Conservation (phyloP, 164 flowering plant genomes). For the Dillenia turbinata region DNA sequence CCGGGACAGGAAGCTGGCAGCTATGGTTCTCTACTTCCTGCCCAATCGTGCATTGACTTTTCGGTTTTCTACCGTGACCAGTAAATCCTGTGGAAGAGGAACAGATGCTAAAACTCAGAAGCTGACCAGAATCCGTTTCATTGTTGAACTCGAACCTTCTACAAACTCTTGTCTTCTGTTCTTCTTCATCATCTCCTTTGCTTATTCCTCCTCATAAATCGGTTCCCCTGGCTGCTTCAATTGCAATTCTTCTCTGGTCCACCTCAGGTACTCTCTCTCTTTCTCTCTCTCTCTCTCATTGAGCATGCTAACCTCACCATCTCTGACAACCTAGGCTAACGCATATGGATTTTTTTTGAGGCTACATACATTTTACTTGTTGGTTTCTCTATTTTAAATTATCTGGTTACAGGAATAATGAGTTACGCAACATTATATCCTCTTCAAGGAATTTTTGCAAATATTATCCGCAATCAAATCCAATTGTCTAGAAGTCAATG, state of each 20-base stretch:
- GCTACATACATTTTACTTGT: too few relatives aligned
- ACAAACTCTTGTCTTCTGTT: conserved; percentile 5
- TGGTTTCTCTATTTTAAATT: too few relatives aligned
- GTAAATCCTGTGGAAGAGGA: conserved; percentile 2
- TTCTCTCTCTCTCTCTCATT: too few relatives aligned
- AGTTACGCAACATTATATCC: too few relatives aligned
- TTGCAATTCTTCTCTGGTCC: conserved; percentile 38
- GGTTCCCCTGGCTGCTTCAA: conserved; percentile 44
- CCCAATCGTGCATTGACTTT: conserved; percentile 13
- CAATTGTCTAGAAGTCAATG: too few relatives aligned
- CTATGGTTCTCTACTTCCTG: conserved; percentile 29
- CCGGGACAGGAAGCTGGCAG: conserved; percentile 11
- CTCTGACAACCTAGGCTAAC: too few relatives aligned
- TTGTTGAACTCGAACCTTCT: conserved; percentile 9
- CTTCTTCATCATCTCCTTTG: conserved; percentile 13
- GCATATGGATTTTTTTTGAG: too few relatives aligned
- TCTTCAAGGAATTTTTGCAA: too few relatives aligned
- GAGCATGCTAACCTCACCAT: too few relatives aligned
- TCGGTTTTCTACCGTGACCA: conserved; percentile 6
- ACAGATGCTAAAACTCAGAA: conserved; percentile 7
- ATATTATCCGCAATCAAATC: too few relatives aligned
- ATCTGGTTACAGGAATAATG: too few relatives aligned
- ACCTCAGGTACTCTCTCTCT: conserved; percentile 31
- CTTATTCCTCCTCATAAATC: conserved; percentile 16
- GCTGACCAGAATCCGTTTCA: conserved; percentile 3